Percentiles rank a stretch among this genome's conserved stretches.
Evolutionary conservation across 2,329 filamentous ascomycete species (phyloP).

Genomic region (Talaromyces sp.): DNA sequence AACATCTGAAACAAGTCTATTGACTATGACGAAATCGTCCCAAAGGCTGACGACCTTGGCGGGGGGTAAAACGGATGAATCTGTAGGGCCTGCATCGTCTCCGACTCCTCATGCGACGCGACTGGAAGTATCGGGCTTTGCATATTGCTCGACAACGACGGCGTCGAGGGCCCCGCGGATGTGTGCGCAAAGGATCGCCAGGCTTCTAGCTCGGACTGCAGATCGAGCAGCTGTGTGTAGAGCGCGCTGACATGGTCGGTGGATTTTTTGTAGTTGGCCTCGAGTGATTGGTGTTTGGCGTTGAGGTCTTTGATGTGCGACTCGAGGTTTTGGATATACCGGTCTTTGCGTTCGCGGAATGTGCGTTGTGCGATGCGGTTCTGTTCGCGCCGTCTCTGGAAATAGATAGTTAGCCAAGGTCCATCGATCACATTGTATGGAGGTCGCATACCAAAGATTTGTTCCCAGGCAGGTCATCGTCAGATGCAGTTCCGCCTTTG

Average conservation of each 20-base stretch:
- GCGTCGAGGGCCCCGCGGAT: neutral
- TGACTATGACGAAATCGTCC: neutral
- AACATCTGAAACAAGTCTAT: neutral
- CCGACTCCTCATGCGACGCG: neutral
- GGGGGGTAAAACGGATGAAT: neutral
- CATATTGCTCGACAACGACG: neutral
- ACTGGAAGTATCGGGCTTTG: neutral
- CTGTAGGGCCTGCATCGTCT: neutral
- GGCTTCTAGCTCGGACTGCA: slow-evolving; percentile 6
- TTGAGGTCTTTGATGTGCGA: slow-evolving; percentile 11
- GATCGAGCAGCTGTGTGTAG: slow-evolving; percentile 8
- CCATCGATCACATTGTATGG: neutral
- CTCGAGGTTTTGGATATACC: slow-evolving; percentile 78
- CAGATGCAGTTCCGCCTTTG: slow-evolving; percentile 1
- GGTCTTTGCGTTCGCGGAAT: slow-evolving; percentile 84
- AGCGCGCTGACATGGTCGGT: slow-evolving; percentile 10
- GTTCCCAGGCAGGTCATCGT: slow-evolving; percentile 8
- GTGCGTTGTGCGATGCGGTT: slow-evolving; percentile 82
- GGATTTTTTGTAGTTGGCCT: slow-evolving; percentile 8
- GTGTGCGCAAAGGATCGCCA: slow-evolving; percentile 11
- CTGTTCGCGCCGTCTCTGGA: slow-evolving; percentile 62
- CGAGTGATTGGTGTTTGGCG: slow-evolving; percentile 8
- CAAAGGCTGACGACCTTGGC: neutral
- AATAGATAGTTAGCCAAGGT: neutral
- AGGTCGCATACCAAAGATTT: slow-evolving; percentile 5